Base-by-base conservation (phyloP, 768 basidiomycete genomes). In the Thelephora aurantiotincta region DNA sequence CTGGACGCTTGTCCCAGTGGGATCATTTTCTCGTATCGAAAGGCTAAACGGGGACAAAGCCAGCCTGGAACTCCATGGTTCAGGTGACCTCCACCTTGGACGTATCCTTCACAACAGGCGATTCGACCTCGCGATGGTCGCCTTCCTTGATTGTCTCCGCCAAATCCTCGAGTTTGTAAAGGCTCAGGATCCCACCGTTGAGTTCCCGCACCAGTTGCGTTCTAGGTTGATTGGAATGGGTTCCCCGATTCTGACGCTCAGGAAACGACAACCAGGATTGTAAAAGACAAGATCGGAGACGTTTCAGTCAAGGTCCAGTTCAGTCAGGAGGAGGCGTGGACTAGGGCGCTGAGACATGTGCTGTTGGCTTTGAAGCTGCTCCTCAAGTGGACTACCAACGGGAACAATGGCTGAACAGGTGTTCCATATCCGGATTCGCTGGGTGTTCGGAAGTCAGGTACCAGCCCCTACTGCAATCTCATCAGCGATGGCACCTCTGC, bases 41-140 rank as follows among this genome's bases (percentile, higher is more conserved):
- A 80, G 77, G 58, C 83, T 71, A 2, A 74, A 70, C 1, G 84
- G 85, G 4, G 87, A 90, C 59, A 89, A 89, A 63, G 74, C 82
- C 16, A 74, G 74, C 1, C 93, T 93, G 55, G 96, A 98, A 59
- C 67, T 99, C 44, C 93, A 96, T 58, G 93, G 91, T 11, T 96
- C 93, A 2, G 90, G 93, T 7, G 94, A 97, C 62, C 65, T 96
- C 18, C 82, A 91, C 53, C 70, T 94, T 47, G 85, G 88, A 2
- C 80, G 93, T 30, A 61, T 97, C 13, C 68, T 98, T 35, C 94
- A 98, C 57, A 97, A 98, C 58, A 79, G 93, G 35, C 78, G 94
- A 14, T 99, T 98, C 63, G 93, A 98, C 63, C 75, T 85, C 52
- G 94, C 84, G 2, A 93, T 98, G 87, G 90, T 94, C 11, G 88